Base-by-base conservation (phyloP, 1,284 basidiomycete genomes). In the Pholiota adiposa region DNA sequence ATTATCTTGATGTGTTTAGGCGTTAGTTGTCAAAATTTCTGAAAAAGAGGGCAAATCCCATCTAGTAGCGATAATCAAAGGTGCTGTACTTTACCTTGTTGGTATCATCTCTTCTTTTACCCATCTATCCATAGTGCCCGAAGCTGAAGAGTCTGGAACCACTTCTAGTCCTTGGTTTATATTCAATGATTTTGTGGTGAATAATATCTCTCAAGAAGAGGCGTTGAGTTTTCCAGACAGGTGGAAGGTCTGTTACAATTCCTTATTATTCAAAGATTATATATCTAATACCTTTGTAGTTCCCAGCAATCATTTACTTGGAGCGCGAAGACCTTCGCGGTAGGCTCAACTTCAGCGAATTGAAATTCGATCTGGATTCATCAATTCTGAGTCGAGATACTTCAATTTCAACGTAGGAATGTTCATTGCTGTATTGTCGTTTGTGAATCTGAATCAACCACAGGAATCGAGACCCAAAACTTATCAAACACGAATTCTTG, bases 111-210 rank as follows among this genome's bases (percentile, higher is more conserved):
- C 3, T 41, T 34, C 5, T 12, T 21, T 52, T n/a, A 5, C 48
- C 60, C 18, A 25, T 57, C 18, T 58, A 29, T 33, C 51, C 56
- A 0, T 66, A 88, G 90, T 94, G 8, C 88, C 91, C 0, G 85
- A 88, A 52, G 85, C 85, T 1, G 84, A 89, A 61, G 75, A 75
- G 12, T 65, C 73, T 2, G 68, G 68, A 1, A 74, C 79, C 1
- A 74, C 79, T 53, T 65, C 74, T 1, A 87, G 86, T 49, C 85
- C 88, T 1, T 99, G 97, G 97, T 90, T 92, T 70, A 77, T 99
- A 59, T 99, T 99, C 85, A 99, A 99, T 71, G 97, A 99, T 72
- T 99, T 99, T 71, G 83, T 92, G 2, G 97, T 99, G 4, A 83
- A 84, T 48, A 92, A 92, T 56, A 86, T 98, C 25, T 78, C 88